phyloP scores from a whole-genome alignment of 345 rosid species.

The Brassica juncea region DNA sequence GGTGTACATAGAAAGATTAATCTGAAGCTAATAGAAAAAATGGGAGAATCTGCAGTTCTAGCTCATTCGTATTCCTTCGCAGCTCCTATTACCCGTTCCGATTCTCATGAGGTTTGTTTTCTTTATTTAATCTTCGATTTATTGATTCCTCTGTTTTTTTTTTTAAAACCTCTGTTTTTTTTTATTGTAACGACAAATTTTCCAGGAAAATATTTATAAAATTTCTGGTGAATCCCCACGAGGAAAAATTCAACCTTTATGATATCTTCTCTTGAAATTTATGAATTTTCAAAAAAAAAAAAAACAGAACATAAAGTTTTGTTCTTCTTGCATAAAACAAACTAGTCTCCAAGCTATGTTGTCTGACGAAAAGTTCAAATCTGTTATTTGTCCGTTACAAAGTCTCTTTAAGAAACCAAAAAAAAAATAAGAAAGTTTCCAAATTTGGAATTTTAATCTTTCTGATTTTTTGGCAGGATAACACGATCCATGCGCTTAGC shows the following conservation, averaged over 20 bases:
- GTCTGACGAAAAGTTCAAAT: background rate
- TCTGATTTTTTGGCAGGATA: constrained; percentile 50
- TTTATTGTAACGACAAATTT: background rate
- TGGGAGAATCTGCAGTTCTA: constrained; percentile 87
- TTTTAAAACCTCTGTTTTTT: background rate
- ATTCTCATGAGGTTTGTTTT: constrained; percentile 62
- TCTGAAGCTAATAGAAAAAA: constrained; percentile 26
- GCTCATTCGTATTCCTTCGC: constrained; percentile 76
- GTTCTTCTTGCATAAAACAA: background rate
- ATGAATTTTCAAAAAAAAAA: background rate
- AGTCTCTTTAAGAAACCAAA: background rate
- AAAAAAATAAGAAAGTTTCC: background rate
- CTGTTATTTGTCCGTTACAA: background rate
- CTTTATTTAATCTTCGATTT: background rate
- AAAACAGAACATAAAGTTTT: background rate
- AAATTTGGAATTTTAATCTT: background rate
- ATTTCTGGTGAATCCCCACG: background rate
- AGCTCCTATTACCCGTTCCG: constrained; percentile 54
- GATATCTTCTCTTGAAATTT: background rate
- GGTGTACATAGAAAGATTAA: constrained; percentile 3
- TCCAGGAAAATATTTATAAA: background rate
- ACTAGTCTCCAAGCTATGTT: background rate
- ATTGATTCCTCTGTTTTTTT: background rate
- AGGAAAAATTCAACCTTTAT: background rate
- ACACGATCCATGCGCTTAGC: constrained; percentile 60